Evolutionary conservation across 495 filamentous ascomycete species (phyloP), one percentile per base, ranked within the genome.

Genomic region (Cenococcum geophilum): DNA sequence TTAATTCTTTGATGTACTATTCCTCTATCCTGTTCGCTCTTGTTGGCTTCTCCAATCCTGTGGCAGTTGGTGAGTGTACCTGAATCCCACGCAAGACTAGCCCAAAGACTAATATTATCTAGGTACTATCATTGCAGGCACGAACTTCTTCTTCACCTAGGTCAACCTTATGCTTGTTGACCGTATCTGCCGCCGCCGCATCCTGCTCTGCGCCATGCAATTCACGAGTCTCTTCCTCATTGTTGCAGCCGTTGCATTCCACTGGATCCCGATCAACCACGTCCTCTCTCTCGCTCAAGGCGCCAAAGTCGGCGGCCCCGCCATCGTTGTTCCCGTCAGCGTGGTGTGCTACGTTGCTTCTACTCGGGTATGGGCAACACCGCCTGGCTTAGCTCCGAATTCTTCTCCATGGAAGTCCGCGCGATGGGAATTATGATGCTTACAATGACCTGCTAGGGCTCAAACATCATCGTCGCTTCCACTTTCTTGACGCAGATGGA

Each of bases 361-460:
- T 80, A 77, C 67, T 72, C 71, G 9, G 74, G 73, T 16, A 72
- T 80, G 5, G 78, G 76, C 23, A 81, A 77, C 58, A 80, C 74
- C 0, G 78, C 78, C 12, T 81, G 79, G 79, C 71, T 80, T 60
- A 69, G 70, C 43, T 72, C 74, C n/a, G 79, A 82, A 51, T 77
- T 81, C 66, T 78, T 78, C 60, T 77, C 79, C 22, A 71, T 80
- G 58, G 78, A 81, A 65, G 77, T 81, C 4, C 74, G 79, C 34
- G 79, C 79, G 14, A 72, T 78, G 63, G 78, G 79, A 1, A 81
- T 79, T 1, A 81, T 81, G 79, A 74, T 78, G 72, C 59, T 78
- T 25, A 81, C 78, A 16, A 75, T 75, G 57, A 76, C 75, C 10
- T 76, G 73, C 69, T 82, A 78, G 79, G 78, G 73, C 11, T 73